Base-by-base conservation (phyloP, 2,329 filamentous ascomycete genomes). In the Fusarium oxysporum region DNA sequence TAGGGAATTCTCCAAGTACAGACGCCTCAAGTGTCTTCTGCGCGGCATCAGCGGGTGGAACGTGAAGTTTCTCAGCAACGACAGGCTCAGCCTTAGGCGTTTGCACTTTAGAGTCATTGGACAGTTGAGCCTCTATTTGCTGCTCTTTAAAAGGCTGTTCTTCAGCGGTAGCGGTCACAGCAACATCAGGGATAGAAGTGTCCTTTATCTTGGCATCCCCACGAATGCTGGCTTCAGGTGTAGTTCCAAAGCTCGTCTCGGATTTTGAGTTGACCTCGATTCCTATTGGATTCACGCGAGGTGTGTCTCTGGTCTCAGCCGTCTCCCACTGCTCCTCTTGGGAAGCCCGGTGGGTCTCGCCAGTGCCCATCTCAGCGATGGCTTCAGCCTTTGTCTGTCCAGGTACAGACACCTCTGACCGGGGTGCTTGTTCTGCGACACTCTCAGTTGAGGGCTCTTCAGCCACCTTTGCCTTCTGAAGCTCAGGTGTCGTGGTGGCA, bases 211-310 rank as follows among this genome's bases (percentile, higher is more conserved):
- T 63, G 12, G 30, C 45, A 10, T 75, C 55, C 38, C 58, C 61
- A 28, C 40, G 70, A 47, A 72, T 64, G 45, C 66, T 73, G 11
- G 70, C 65, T 40, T 64, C 51, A 35, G 65, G 44, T 14, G 63
- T 70, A 41, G 56, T 74, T 23, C 51, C 70, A 37, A 72, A 47
- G 47, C 58, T 74, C 14, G 70, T 75, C 64, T 76, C 70, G 17
- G 70, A 74, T 35, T 72, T 76, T 21, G 72, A 69, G 45, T 62
- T 69, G 35, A 53, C 38, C 33, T 74, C 70, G n/a, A 70, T 58
- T 23, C 68, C 66, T 30, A 47, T 50, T 13, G 66, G 50, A 13
- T 47, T 23, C 44, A 68, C 56, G 19, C 21, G 64, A 37, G 66
- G 25, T 28, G 48, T 30, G 25, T 76, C 55, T 40, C 30, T 62